These are phyloP conservation scores for Starmerella scarabaei DNA, from an alignment of 805 yeast genomes.

Conservation along the genomic window DNA sequence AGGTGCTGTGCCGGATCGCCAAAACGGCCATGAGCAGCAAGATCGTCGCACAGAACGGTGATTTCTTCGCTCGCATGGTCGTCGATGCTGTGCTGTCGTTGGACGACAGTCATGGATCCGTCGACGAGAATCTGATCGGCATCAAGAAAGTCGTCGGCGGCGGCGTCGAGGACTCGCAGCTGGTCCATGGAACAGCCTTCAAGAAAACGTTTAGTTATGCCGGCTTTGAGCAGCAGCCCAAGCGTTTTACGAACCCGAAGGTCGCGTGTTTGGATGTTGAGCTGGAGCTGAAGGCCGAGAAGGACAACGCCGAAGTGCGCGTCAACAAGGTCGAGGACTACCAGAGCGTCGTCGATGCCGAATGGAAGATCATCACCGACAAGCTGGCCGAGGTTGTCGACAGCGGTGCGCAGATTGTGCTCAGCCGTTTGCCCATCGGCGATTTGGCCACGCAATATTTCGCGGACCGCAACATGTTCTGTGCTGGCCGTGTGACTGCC, in stretches of 20 bases:
- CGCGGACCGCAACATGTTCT: constrained; percentile 90
- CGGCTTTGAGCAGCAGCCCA: constrained; percentile 98
- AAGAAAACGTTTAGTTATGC: constrained; percentile 96
- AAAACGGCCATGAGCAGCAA: constrained; percentile 96
- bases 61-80: constrained; percentile 87
- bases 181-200: constrained; percentile 90
- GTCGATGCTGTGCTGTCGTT: constrained; percentile 87
- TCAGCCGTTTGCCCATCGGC: constrained; percentile 92
- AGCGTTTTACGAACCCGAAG: constrained; percentile 64
- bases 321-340: constrained; percentile 87
- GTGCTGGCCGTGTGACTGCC: constrained; percentile 86
- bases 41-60: constrained; percentile 73
- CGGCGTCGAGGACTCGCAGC: constrained; percentile 81
- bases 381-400: constrained; percentile 71
- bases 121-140: constrained; percentile 85
- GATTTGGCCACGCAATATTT: constrained; percentile 98
- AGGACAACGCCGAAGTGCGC: constrained; percentile 96
- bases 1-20: constrained; percentile 80
- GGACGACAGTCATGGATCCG: constrained; percentile 53
- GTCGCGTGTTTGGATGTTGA: constrained; percentile 80
- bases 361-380: constrained; percentile 84
- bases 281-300: constrained; percentile 92
- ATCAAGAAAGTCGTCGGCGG: constrained; percentile 94
- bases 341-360: constrained; percentile 97
- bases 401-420: constrained; percentile 83